These are phyloP conservation scores for Colletotrichum magnum DNA, from an alignment of 2,329 filamentous ascomycete species.

Conservation along the genomic window DNA sequence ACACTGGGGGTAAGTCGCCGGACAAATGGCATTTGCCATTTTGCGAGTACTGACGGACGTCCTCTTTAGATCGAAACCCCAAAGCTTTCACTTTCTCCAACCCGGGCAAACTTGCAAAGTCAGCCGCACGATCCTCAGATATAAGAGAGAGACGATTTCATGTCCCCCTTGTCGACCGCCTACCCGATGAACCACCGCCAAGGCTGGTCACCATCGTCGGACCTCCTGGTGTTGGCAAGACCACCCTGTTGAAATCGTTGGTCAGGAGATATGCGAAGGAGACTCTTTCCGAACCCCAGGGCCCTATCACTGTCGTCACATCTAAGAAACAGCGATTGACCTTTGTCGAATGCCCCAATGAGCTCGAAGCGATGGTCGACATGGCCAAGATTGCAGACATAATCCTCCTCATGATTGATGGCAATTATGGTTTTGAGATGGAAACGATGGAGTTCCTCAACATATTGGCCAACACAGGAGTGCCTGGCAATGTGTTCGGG, in stretches of 20 bases:
- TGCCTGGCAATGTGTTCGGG: conserved; percentile 98
- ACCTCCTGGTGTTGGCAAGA: conserved; percentile 95
- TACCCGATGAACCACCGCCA: conserved; percentile 95
- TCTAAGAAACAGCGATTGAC: conserved; percentile 96
- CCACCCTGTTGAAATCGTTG: conserved; percentile 93
- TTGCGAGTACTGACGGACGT: conserved; percentile 42
- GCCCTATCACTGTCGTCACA: conserved; percentile 95
- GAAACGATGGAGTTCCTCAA: conserved; percentile 99
- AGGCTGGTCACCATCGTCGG: conserved; percentile 95
- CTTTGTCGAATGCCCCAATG: conserved; percentile 97
- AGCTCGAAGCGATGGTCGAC: conserved; percentile 96
- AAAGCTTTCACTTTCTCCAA: conserved; percentile 91
- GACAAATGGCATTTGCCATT: neutral
- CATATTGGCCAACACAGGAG: conserved; percentile 91
- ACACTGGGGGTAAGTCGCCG: conserved; percentile 68
- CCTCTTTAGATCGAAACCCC: conserved; percentile 77
- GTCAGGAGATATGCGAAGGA: conserved; percentile 97
- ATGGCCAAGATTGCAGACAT: conserved; percentile 98
- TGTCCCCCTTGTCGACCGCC: conserved; percentile 94
- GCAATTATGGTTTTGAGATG: conserved; percentile 99
- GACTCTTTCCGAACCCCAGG: conserved; percentile 88
- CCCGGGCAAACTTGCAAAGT: conserved; percentile 83
- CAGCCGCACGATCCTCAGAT: conserved; percentile 81
- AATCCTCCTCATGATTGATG: conserved; percentile 97
- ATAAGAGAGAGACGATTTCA: conserved; percentile 97